Conservation (phyloP, 257 asterid species). For the Agastache rugosa region DNA sequence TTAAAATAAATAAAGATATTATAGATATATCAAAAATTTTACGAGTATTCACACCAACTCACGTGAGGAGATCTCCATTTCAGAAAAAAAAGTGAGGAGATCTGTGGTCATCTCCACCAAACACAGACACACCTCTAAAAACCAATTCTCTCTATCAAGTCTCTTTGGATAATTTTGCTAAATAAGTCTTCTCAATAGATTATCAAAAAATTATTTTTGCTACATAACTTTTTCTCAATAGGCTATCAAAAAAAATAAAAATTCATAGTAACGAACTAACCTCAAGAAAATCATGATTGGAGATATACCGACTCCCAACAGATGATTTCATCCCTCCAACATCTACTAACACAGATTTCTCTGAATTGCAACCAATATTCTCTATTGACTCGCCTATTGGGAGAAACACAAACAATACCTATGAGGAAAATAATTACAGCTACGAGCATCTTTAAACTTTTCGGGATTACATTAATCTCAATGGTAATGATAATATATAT, state of each 20-base stretch:
- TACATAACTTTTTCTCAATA: not conserved
- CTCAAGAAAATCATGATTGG: conserved; percentile 84
- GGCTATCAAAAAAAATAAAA: not conserved
- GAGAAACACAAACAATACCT: conserved; percentile 3
- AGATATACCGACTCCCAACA: conserved; percentile 68
- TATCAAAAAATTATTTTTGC: too few species aligned
- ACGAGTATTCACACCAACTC: not conserved
- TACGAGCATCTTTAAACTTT: not conserved
- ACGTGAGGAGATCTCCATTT: too few species aligned
- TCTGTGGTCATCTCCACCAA: too few species aligned
- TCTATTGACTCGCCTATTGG: conserved; percentile 46
- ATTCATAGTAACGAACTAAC: conserved; percentile 39
- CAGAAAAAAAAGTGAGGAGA: not conserved
- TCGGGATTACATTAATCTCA: not conserved
- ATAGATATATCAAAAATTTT: too few species aligned
- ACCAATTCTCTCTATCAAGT: not conserved
- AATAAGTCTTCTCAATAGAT: too few species aligned
- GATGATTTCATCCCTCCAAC: conserved; percentile 70
- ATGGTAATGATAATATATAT: not conserved
- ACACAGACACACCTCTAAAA: not conserved
- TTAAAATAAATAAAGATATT: too few species aligned
- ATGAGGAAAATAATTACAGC: conserved; percentile 3
- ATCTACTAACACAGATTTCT: conserved; percentile 55
- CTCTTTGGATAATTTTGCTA: not conserved
- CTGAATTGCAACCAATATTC: conserved; percentile 35